A percentile compares a stretch with the other conserved stretches of the same genome.
phyloP scores from a whole-genome alignment of 495 filamentous ascomycete genomes.

The Aspergillus kassunensis region DNA sequence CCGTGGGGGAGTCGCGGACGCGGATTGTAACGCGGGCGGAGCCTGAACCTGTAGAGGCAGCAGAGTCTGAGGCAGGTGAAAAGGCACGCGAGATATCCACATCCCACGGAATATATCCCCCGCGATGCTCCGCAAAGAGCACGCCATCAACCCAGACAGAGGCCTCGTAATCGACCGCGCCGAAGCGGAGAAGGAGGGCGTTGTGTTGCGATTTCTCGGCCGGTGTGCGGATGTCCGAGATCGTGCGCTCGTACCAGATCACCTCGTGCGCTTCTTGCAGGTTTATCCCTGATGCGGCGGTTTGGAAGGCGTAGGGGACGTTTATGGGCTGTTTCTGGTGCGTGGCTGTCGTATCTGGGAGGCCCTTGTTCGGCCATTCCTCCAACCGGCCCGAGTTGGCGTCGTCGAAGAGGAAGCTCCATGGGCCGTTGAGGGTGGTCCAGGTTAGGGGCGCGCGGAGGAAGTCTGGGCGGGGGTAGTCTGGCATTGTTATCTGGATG shows the following conservation, averaged over 20 bases:
- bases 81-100: constrained; percentile 30
- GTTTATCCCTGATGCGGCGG: constrained; percentile 50
- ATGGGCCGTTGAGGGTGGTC: constrained; percentile 51
- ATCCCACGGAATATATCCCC: constrained; percentile 39
- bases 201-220: constrained; percentile 15
- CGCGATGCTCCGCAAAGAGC: constrained; percentile 27
- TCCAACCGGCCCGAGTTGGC: constrained; percentile 41
- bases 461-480: constrained; percentile 52
- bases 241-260: constrained; percentile 53
- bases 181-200: constrained; percentile 31
- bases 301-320: constrained; percentile 58
- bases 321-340: constrained; percentile 40
- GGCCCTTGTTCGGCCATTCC: constrained; percentile 27
- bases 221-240: constrained; percentile 42
- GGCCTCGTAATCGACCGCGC: constrained; percentile 38
- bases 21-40: constrained; percentile 27
- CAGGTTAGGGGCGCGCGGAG: constrained; percentile 46
- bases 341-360: constrained; percentile 16
- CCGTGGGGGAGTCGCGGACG: constrained; percentile 29
- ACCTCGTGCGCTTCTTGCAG: constrained; percentile 55
- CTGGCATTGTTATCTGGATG: too few relatives aligned
- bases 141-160: constrained; percentile 29
- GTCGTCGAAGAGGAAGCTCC: constrained; percentile 58
- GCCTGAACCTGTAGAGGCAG: not conserved
- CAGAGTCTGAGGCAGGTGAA: not conserved